Percentiles rank a stretch among this genome's conserved stretches.
These are phyloP conservation scores for Aspergillus ostianus DNA, from an alignment of 495 filamentous ascomycete species.

Conservation along the genomic window DNA sequence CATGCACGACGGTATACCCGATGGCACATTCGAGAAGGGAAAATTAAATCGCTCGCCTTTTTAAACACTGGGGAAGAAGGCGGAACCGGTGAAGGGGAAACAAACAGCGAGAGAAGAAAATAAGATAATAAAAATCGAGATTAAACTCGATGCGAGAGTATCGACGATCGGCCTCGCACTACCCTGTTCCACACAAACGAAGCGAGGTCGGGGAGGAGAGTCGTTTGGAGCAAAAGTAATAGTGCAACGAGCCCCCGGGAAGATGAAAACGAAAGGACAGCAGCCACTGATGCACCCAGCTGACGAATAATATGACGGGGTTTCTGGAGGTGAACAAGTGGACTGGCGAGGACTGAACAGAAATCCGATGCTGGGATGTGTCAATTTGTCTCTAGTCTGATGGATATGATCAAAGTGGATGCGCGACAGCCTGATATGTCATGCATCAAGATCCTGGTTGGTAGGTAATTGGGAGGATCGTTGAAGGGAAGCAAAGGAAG, in stretches of 20 bases:
- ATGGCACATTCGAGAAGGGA: not conserved
- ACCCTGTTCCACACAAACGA: not conserved
- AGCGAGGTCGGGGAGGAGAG: constrained; percentile 2
- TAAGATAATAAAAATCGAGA: not conserved
- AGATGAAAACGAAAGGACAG: constrained; percentile 10
- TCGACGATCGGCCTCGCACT: not conserved
- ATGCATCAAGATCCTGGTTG: constrained; percentile 17
- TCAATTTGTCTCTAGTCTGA: constrained; percentile 19
- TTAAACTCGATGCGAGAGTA: constrained; percentile 3
- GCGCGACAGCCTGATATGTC: constrained; percentile 26
- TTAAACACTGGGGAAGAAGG: not conserved
- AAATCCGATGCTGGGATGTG: constrained; percentile 17
- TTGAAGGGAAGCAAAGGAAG: not conserved
- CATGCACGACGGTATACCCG: constrained; percentile 1
- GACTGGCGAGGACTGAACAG: constrained; percentile 7
- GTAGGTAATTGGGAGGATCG: not conserved
- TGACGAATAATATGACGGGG: constrained; percentile 22
- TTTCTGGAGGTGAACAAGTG: constrained; percentile 10
- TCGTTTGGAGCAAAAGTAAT: constrained; percentile 9
- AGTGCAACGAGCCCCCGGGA: constrained; percentile 20
- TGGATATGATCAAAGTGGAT: constrained; percentile 12
- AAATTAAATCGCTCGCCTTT: not conserved
- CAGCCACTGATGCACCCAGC: constrained; percentile 15
- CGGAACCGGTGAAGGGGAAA: not conserved
- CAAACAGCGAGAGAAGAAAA: not conserved